Conservation (phyloP, 1,284 basidiomycete species). For the Athelia sp. region DNA sequence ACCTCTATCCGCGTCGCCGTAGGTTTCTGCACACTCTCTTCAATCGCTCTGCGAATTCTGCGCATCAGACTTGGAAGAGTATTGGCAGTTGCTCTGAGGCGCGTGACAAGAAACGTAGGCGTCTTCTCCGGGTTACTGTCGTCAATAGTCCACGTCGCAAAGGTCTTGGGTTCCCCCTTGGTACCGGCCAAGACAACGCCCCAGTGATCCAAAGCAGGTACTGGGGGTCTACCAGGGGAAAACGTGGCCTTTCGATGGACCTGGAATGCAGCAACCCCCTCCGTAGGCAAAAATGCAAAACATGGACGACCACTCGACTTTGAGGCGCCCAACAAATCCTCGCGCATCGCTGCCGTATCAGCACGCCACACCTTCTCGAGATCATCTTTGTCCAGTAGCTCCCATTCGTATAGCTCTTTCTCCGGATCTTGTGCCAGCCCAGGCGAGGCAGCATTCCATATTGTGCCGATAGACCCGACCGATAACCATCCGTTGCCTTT, state of each 20-base stretch:
- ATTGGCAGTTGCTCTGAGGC: slow-evolving; percentile 32
- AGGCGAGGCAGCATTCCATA: slow-evolving; percentile 30
- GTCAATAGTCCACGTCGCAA: slow-evolving; percentile 54
- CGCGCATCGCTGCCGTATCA: slow-evolving; percentile 13
- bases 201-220: slow-evolving; percentile 26
- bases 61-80: slow-evolving; percentile 36
- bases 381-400: no score
- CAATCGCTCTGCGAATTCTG: slow-evolving; percentile 17
- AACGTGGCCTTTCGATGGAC: slow-evolving; percentile 19
- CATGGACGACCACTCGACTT: slow-evolving; percentile 4
- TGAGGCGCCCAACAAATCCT: slow-evolving; percentile 16
- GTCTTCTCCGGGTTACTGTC: slow-evolving; percentile 22
- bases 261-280: slow-evolving; percentile 42
- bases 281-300: slow-evolving; percentile 40
- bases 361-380: no score
- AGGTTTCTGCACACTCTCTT: slow-evolving; percentile 32
- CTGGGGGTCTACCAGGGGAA: slow-evolving; percentile 19
- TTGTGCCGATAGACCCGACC: slow-evolving; percentile 33
- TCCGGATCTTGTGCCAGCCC: no score
- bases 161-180: slow-evolving; percentile 18
- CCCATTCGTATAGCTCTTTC: no score
- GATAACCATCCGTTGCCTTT: slow-evolving; percentile 44
- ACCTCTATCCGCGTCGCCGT: slow-evolving; percentile 43
- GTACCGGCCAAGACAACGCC: slow-evolving; percentile 25
- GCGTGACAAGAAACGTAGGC: slow-evolving; percentile 44